Conservation (phyloP, 768 basidiomycete genomes). For the Zangia roseola region DNA sequence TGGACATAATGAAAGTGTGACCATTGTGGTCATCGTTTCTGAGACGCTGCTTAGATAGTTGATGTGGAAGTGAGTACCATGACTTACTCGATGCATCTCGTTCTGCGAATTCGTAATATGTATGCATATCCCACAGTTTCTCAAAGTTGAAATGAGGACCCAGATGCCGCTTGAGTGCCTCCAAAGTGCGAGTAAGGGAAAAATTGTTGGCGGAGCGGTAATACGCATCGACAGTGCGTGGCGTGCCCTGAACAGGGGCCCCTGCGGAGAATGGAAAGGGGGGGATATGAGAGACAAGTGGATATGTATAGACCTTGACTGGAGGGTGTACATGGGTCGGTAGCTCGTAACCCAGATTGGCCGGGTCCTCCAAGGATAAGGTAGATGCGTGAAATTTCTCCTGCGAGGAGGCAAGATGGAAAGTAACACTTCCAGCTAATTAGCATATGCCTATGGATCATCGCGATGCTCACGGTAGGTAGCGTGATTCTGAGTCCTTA, state of each 20-base stretch:
- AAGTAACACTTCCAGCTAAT: constrained; percentile 27
- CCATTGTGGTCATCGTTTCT: constrained; percentile 47
- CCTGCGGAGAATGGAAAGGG: constrained; percentile 38
- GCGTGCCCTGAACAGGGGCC: constrained; percentile 28
- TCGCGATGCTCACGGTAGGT: constrained; percentile 28
- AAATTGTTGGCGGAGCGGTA: constrained; percentile 38
- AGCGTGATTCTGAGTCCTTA: constrained; percentile 19
- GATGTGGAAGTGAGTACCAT: neutral
- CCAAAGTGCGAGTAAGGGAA: constrained; percentile 39
- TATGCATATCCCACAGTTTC: constrained; percentile 47
- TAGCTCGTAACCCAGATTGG: constrained; percentile 18
- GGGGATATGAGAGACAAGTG: constrained; percentile 33
- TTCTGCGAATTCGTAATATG: constrained; percentile 43
- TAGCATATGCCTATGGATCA: neutral
- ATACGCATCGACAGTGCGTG: constrained; percentile 29
- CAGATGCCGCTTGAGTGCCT: constrained; percentile 33
- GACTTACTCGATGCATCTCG: constrained; percentile 38
- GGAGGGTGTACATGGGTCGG: constrained; percentile 28
- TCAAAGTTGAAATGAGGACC: constrained; percentile 48
- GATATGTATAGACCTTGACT: constrained; percentile 35
- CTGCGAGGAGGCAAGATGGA: constrained; percentile 39
- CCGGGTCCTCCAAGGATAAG: constrained; percentile 23
- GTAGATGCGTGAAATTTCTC: constrained; percentile 34
- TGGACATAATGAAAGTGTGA: constrained; percentile 7
- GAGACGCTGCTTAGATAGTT: neutral